Base-by-base conservation (phyloP, 2,329 filamentous ascomycete species). In the Neonectria neomacrospora region DNA sequence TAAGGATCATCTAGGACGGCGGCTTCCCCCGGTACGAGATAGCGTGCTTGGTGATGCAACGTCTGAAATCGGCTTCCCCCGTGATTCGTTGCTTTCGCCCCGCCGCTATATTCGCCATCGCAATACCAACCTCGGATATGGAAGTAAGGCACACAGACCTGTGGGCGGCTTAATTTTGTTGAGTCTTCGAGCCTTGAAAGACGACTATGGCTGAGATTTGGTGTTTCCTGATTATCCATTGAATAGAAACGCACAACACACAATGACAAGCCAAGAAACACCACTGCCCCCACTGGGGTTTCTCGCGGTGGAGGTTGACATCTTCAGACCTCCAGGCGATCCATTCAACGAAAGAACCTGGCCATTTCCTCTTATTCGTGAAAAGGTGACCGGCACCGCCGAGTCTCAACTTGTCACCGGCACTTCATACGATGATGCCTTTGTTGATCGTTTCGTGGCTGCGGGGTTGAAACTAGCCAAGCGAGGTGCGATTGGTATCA, bases 301-400 rank as follows among this genome's bases (percentile, higher is more conserved):
- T 68, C 73, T 80, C 22, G 72, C 76, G 2, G 68, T 78, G 3
- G 76, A 80, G 20, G 65, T 76, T 51, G 66, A 71, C 58, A 71
- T 80, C 51, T 68, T 72, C 39, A 68, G 77, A 44, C 78, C 78
- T 3, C 73, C 76, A 8, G 77, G 78, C 1, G 78, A 80, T 60
- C 70, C 74, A 3, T 79, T 73, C 58, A 79, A 78, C 50, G 68
- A 74, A 28, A 45, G 56, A 18, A 80, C 77, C 20, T 80, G 78
- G 78, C 66, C 69, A 1, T 80, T 80, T 54, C 77, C 77, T 1
- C 58, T 80, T 7, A 75, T 80, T 37, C 76, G 71, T 22, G 75
- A 79, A 65, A 69, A 66, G 23, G 78, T 73, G 5, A 57, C 67
- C 5, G 75, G 75, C 16, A 77, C 77, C 0, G 54, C 58, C 5